Percentiles rank a stretch among this genome's conserved stretches.
These are phyloP conservation scores for Neofusicoccum kwambonambiense DNA, from an alignment of 2,329 filamentous ascomycete species.

Conservation along the genomic window DNA sequence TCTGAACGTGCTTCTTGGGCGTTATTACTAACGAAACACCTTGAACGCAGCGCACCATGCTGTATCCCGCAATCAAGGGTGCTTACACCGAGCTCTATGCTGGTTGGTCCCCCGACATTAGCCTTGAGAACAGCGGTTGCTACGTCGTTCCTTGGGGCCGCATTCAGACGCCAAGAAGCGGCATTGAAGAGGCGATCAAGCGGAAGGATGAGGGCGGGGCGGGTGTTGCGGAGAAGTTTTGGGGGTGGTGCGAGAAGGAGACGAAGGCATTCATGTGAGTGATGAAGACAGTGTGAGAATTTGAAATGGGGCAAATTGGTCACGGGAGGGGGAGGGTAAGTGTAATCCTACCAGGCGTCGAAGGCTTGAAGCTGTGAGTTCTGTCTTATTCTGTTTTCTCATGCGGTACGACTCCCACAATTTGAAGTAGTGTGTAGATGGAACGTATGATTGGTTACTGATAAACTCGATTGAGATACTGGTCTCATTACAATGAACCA, in stretches of 20 bases:
- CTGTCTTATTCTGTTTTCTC: no score
- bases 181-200: slow-evolving; percentile 33
- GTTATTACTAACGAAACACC: background rate
- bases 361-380: no score
- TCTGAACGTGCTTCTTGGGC: no score
- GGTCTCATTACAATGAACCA: no score
- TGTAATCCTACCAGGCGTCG: no score
- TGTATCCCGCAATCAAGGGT: slow-evolving; percentile 13
- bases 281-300: no score
- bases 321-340: no score
- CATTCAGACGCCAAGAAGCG: slow-evolving; percentile 32
- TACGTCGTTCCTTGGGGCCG: slow-evolving; percentile 50
- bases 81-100: slow-evolving; percentile 19
- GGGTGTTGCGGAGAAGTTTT: slow-evolving; percentile 40
- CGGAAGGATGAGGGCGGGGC: slow-evolving; percentile 38
- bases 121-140: slow-evolving; percentile 26
- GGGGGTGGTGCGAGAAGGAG: slow-evolving; percentile 43
- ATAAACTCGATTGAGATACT: no score
- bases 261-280: slow-evolving; percentile 10
- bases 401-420: no score
- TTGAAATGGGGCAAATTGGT: no score
- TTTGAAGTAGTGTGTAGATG: no score
- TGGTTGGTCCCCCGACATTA: slow-evolving; percentile 15
- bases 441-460: no score
- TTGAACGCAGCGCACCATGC: background rate